Conservation (phyloP, 768 basidiomycete genomes). For the Rhizopogon salebrosus region DNA sequence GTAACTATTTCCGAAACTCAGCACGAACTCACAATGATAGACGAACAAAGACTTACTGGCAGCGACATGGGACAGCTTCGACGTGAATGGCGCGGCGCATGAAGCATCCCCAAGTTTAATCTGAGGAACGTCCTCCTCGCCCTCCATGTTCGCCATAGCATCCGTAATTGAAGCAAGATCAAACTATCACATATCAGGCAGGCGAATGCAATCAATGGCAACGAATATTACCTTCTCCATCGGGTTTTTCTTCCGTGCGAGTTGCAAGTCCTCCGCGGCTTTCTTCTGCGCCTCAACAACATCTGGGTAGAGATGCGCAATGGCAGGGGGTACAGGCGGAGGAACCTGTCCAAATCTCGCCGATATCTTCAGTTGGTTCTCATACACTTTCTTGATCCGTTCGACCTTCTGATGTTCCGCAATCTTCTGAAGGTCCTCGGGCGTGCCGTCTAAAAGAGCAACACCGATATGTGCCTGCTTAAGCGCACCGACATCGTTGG, state of each 20-base stretch:
- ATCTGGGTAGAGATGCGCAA: constrained; percentile 86
- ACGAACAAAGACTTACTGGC: constrained; percentile 61
- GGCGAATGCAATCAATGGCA: not conserved
- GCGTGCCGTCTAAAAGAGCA: constrained; percentile 85
- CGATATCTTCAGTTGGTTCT: constrained; percentile 89
- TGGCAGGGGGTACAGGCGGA: constrained; percentile 84
- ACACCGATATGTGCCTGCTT: constrained; percentile 98
- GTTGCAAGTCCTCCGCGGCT: constrained; percentile 59
- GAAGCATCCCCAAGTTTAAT: constrained; percentile 99
- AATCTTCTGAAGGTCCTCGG: constrained; percentile 89
- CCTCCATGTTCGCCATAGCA: constrained; percentile 88
- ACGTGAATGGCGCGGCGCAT: constrained; percentile 97
- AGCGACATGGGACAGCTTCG: constrained; percentile 94
- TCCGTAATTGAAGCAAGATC: constrained; percentile 76
- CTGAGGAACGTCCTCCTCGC: constrained; percentile 91
- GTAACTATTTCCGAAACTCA: constrained; percentile 51
- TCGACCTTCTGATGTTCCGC: constrained; percentile 89
- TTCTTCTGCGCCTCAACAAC: constrained; percentile 85
- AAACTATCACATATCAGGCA: constrained; percentile 45
- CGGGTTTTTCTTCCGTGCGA: constrained; percentile 76
- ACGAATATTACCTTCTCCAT: constrained; percentile 72
- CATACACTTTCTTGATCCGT: constrained; percentile 94
- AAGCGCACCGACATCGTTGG: constrained; percentile 96
- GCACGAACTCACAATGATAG: not conserved
- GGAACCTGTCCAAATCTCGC: constrained; percentile 89